A percentile compares a stretch with the other conserved stretches of the same genome.
phyloP scores from a whole-genome alignment of 805 yeast genomes.

The Nakazawaea ernobii region DNA sequence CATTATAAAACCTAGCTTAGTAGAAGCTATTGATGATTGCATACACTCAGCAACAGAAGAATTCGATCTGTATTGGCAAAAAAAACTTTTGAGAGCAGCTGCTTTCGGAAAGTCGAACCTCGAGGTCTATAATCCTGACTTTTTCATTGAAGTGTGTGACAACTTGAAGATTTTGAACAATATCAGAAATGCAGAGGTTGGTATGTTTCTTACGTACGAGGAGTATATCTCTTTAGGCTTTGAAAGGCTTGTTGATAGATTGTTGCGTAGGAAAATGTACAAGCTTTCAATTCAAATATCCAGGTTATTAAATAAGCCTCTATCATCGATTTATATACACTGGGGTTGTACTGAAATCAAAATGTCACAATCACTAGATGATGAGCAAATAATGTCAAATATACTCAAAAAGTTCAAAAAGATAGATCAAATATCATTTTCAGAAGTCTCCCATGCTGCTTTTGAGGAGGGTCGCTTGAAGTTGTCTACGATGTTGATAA shows the following conservation, averaged over 20 bases:
- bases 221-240: slow-evolving; percentile 51
- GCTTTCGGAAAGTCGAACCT: slow-evolving; percentile 74
- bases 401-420: slow-evolving; percentile 41
- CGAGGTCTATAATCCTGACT: slow-evolving; percentile 49
- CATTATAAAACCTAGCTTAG: slow-evolving; percentile 41
- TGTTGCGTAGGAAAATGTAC: slow-evolving; percentile 56
- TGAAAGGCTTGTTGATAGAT: slow-evolving; percentile 46
- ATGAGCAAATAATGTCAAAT: slow-evolving; percentile 47
- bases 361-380: slow-evolving; percentile 46
- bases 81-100: slow-evolving; percentile 72
- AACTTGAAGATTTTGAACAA: slow-evolving; percentile 64
- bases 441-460: slow-evolving; percentile 57
- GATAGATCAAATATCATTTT: slow-evolving; percentile 43
- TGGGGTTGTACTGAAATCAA: slow-evolving; percentile 80
- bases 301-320: slow-evolving; percentile 39
- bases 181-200: slow-evolving; percentile 58
- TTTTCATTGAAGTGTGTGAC: slow-evolving; percentile 59
- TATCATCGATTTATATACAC: slow-evolving; percentile 51
- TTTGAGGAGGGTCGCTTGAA: slow-evolving; percentile 74
- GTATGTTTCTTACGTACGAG: slow-evolving; percentile 56
- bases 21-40: slow-evolving; percentile 64
- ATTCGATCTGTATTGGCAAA: slow-evolving; percentile 75
- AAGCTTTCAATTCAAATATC: slow-evolving; percentile 59
- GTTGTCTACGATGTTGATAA: slow-evolving; percentile 62
- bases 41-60: slow-evolving; percentile 73